phyloP scores from a whole-genome alignment of 768 basidiomycete genomes.

The Phylloporus sp. region DNA sequence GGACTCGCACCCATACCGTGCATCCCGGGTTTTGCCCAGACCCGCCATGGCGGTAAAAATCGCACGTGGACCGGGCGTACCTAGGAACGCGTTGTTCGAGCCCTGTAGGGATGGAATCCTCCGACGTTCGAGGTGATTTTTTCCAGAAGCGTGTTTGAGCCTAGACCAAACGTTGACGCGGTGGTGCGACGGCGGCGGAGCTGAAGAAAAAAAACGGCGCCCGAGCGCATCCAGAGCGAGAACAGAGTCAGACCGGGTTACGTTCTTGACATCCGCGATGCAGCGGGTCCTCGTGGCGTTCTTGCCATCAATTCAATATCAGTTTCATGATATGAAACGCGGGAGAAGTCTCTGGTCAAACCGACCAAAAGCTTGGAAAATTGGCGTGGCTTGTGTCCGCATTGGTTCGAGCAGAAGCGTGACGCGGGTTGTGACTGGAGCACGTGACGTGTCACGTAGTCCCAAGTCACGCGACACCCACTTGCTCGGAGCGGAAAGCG shows the following conservation, averaged over 20 bases:
- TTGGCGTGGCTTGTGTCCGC: background rate
- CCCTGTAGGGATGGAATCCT: background rate
- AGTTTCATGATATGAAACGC: background rate
- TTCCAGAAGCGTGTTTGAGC: background rate
- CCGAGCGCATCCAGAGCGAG: background rate
- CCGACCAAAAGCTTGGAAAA: background rate
- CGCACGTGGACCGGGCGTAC: background rate
- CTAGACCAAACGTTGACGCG: background rate
- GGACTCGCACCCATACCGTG: no score
- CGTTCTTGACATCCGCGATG: background rate
- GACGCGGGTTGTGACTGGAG: background rate
- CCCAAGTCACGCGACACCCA: conserved; percentile 4
- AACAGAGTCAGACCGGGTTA: background rate
- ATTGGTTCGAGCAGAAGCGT: background rate
- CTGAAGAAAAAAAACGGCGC: background rate
- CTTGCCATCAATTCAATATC: background rate
- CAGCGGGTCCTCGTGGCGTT: no score
- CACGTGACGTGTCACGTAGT: background rate
- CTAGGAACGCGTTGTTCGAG: background rate
- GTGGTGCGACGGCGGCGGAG: background rate
- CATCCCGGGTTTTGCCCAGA: no score
- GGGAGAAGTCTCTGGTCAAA: no score
- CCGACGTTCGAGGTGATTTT: background rate
- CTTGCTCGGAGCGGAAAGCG: conserved; percentile 19
- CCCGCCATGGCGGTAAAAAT: no score